Percentiles rank a stretch among this genome's conserved stretches.
These are phyloP conservation scores for Stromatinia cepivora DNA, from an alignment of 2,329 filamentous ascomycete genomes.

Conservation along the genomic window DNA sequence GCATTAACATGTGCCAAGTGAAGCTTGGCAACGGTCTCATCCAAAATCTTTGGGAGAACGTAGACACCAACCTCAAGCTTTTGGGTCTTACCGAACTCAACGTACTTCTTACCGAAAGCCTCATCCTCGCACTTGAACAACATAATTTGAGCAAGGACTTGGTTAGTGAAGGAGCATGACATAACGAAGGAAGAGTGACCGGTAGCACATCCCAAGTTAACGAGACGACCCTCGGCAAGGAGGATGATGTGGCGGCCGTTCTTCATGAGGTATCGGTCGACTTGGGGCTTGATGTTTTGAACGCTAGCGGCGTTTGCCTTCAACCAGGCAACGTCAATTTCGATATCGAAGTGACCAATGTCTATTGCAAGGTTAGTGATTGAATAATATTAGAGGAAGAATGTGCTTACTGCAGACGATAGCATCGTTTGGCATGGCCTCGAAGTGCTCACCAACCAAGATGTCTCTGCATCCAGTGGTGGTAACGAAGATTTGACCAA, in stretches of 20 bases:
- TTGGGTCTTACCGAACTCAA: constrained; percentile 90
- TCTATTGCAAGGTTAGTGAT: constrained; percentile 49
- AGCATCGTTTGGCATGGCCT: constrained; percentile 94
- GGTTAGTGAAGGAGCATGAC: constrained; percentile 99
- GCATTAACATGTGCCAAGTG: constrained; percentile 93
- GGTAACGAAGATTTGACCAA: constrained; percentile 98
- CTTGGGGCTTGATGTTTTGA: constrained; percentile 99
- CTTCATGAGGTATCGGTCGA: constrained; percentile 95
- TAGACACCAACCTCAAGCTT: constrained; percentile 93
- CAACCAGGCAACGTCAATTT: constrained; percentile 99
- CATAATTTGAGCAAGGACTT: constrained; percentile 99
- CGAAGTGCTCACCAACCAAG: constrained; percentile 86
- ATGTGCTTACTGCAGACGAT: constrained; percentile 85
- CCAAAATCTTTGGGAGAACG: constrained; percentile 96
- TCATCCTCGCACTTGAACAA: constrained; percentile 90
- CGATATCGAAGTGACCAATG: constrained; percentile 99
- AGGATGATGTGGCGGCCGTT: constrained; percentile 97
- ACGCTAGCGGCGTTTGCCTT: constrained; percentile 93
- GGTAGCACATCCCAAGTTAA: constrained; percentile 98
- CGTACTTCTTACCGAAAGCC: constrained; percentile 88
- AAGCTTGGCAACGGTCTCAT: constrained; percentile 95
- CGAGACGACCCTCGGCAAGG: constrained; percentile 95
- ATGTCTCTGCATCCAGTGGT: constrained; percentile 99
- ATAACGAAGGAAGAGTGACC: constrained; percentile 99
- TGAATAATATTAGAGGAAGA: constrained; percentile 10